Base-by-base conservation (phyloP, 257 asterid species). In the Nyctanthes arbortristis region DNA sequence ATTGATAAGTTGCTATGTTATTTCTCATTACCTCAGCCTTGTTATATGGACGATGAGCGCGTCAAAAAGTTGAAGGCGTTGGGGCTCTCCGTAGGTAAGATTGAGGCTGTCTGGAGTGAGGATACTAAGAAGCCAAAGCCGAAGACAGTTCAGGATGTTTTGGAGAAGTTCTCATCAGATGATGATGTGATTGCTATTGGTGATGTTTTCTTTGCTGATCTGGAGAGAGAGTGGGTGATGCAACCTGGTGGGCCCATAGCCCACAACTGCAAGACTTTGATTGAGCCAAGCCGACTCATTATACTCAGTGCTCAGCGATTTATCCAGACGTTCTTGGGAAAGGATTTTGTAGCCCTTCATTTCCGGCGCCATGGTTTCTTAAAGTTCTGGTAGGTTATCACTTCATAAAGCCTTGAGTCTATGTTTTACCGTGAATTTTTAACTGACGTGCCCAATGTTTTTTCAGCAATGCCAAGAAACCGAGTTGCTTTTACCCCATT, bases 171-270 rank as follows among this genome's bases (percentile, higher is more conserved):
- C 70, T 77, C 92, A 61, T 84, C 90, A 0, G 78, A 74, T 14
- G 87, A 84, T 60, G 96, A 88, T 79, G 96, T 94, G 52, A 77
- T 94, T 72, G 97, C 96, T 14, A 79, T 94, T 60, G 99, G 99
- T 63, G 99, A 94, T 65, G 92, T 94, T 75, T 94, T 89, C 83
- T 94, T 94, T 78, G 97, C 99, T 70, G 89, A 94, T 45, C 89
- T 91, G 60, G 99, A 89, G 85, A 84, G 78, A 68, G 91, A 84
- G 2, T 83, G 92, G 97, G 97, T 89, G 77, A 85, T 81, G 96
- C 99, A 94, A 82, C 91, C 96, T 6, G 92, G 97, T 57, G 99
- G 99, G 10, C 99, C 99, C 1, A 88, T 94, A 72, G 85, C 87
- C 37, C 96, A 89, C 78, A 81, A 83, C 16, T 94, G 99, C 62